A percentile compares a stretch with the other conserved stretches of the same genome.
phyloP scores from a whole-genome alignment of 106 monocot genomes.

The Chionographis japonica region DNA sequence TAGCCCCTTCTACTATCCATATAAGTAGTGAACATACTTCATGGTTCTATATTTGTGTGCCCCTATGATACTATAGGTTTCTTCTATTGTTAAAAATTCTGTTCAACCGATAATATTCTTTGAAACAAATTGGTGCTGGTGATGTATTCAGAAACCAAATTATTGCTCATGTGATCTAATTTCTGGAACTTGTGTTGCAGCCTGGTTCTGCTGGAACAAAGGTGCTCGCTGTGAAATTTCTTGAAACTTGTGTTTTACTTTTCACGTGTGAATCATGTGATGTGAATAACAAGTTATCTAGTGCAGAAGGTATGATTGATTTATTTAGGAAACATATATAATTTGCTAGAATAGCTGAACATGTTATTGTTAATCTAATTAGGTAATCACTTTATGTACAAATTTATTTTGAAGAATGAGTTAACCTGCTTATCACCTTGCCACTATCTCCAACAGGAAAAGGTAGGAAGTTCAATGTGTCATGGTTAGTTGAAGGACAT shows the following conservation, averaged over 20 bases:
- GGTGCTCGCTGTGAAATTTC: slow-evolving; percentile 69
- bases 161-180: too few relatives aligned
- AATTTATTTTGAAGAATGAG: too few relatives aligned
- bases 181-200: slow-evolving; percentile 21
- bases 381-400: not conserved
- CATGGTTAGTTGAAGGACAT: slow-evolving; percentile 44
- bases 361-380: not conserved
- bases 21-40: too few relatives aligned
- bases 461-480: slow-evolving; percentile 34
- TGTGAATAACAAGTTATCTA: slow-evolving; percentile 10
- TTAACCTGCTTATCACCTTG: not conserved
- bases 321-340: not conserved
- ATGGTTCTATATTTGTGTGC: too few relatives aligned
- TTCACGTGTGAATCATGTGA: slow-evolving; percentile 47
- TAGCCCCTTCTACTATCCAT: too few relatives aligned
- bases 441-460: slow-evolving; percentile 38
- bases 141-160: too few relatives aligned
- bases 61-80: too few relatives aligned
- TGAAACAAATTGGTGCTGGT: too few relatives aligned
- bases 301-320: slow-evolving; percentile 39
- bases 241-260: slow-evolving; percentile 58
- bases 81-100: too few relatives aligned
- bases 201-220: slow-evolving; percentile 49
- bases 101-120: too few relatives aligned
- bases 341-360: not conserved